Evolutionary conservation across 1,284 basidiomycete species (phyloP).

Genomic region (Rhodotorula sp.): DNA sequence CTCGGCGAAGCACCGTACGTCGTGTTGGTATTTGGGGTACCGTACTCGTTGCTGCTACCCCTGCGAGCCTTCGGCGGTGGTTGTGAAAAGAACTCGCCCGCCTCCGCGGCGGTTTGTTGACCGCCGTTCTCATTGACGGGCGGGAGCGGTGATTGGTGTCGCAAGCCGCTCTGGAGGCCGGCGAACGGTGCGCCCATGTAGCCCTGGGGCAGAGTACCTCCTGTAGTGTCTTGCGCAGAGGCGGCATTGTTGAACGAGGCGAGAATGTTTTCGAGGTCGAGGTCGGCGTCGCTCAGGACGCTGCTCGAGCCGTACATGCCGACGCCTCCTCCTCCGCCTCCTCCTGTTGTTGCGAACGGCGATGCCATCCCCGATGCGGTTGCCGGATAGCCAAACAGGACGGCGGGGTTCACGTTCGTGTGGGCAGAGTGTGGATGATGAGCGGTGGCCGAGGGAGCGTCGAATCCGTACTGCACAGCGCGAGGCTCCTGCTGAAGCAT

Average conservation of each 20-base stretch:
- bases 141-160: background rate
- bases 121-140: background rate
- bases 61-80: background rate
- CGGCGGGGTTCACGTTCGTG: too few relatives aligned
- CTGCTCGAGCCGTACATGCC: slow-evolving; percentile 1
- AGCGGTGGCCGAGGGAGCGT: too few relatives aligned
- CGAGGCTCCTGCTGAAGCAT: too few relatives aligned
- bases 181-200: too few relatives aligned
- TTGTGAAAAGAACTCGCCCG: slow-evolving; percentile 1
- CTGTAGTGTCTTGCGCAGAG: background rate
- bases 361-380: background rate
- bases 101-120: too few relatives aligned
- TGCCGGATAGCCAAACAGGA: too few relatives aligned
- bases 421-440: too few relatives aligned
- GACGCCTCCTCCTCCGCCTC: background rate
- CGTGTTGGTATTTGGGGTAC: background rate
- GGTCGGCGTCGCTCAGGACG: slow-evolving; percentile 28
- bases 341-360: background rate
- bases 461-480: too few relatives aligned
- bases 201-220: too few relatives aligned
- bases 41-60: background rate
- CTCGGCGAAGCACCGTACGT: background rate
- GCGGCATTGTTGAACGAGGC: slow-evolving; percentile 1
- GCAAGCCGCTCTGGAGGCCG: too few relatives aligned
- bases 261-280: slow-evolving; percentile 34